phyloP scores from a whole-genome alignment of 192 early-diverging fungal species.

The Geranomyces michiganensis region DNA sequence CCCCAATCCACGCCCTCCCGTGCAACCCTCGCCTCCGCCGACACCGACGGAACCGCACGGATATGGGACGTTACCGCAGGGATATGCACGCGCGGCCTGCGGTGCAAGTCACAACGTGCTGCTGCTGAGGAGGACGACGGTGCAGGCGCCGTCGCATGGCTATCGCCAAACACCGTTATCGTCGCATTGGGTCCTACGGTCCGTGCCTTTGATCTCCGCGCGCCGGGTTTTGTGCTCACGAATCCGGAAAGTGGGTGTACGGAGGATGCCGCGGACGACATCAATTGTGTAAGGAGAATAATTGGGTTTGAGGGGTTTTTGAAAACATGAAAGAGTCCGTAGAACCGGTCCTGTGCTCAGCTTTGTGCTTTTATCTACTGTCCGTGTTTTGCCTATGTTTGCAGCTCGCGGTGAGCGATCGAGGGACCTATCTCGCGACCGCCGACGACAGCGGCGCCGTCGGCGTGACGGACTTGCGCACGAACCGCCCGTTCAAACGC shows the following conservation, averaged over 20 bases:
- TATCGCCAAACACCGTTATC: not conserved
- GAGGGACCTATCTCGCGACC: slow-evolving; percentile 17
- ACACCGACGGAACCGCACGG: slow-evolving; percentile 21
- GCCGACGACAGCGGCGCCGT: slow-evolving; percentile 31
- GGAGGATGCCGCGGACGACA: slow-evolving; percentile 20
- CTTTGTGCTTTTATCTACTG: not conserved
- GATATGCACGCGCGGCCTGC: not conserved
- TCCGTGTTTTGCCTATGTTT: too few relatives aligned
- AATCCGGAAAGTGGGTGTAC: not conserved
- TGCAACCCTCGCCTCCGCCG: slow-evolving; percentile 17
- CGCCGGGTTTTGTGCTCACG: not conserved
- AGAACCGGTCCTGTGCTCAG: not conserved
- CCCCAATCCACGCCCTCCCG: not conserved
- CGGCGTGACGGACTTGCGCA: slow-evolving; percentile 27
- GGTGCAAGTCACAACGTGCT: not conserved
- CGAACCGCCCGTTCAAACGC: slow-evolving; percentile 29
- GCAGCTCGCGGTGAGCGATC: slow-evolving; percentile 22
- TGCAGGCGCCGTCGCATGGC: not conserved
- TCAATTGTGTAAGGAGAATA: slow-evolving; percentile 12
- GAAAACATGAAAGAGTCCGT: too few relatives aligned
- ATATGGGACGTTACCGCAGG: slow-evolving; percentile 10
- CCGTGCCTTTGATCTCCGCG: slow-evolving; percentile 13
- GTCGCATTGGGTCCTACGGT: slow-evolving; percentile 14
- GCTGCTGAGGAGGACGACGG: not conserved
- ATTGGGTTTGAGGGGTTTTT: too few relatives aligned